Evolutionary conservation across 805 yeast species (phyloP), one percentile per base, ranked within the genome.

Genomic region (Wickerhamiella dianesei): DNA sequence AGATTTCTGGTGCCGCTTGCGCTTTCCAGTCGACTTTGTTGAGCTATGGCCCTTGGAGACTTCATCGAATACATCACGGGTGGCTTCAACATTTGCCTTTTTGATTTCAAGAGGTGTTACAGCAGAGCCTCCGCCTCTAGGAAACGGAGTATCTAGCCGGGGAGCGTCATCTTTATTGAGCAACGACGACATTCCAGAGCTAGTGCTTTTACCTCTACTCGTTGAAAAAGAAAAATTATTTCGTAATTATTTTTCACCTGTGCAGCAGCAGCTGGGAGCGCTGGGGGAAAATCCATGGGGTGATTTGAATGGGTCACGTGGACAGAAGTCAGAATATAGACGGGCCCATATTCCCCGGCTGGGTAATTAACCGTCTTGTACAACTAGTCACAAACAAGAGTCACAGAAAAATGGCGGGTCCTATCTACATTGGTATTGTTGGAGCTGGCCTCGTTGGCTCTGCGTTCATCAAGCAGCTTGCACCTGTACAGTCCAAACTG

Each of bases 371-470:
- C n/a, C n/a, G n/a, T n/a, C n/a, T n/a, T n/a, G n/a, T n/a, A n/a
- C n/a, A n/a, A n/a, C n/a, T n/a, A n/a, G n/a, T n/a, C n/a, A n/a
- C n/a, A n/a, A n/a, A n/a, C n/a, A n/a, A n/a, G n/a, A n/a, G 32
- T 25, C 17, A 8, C 8, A n/a, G 17, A 36, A 36, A 8, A 6
- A n/a, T 36, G 39, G 18, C 14, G 8, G 18, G 14, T 5, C n/a
- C 25, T n/a, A 20, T 39, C 6, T 39, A 81, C 59, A 65, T 82
- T 54, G 88, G 87, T 35, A 72, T 82, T 56, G 75, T 82, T 50
- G 88, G 88, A 63, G 80, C 96, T 46, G 98, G 98, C 59, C 92
- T 89, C 44, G 97, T 92, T 51, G 98, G 98, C 50, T 74, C 92
- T 21, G 84, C 95, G 44, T 86, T 87, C 69, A 70, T 92, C 64